Base-by-base conservation (phyloP, 2,329 filamentous ascomycete species). In the Fusarium armeniacum region DNA sequence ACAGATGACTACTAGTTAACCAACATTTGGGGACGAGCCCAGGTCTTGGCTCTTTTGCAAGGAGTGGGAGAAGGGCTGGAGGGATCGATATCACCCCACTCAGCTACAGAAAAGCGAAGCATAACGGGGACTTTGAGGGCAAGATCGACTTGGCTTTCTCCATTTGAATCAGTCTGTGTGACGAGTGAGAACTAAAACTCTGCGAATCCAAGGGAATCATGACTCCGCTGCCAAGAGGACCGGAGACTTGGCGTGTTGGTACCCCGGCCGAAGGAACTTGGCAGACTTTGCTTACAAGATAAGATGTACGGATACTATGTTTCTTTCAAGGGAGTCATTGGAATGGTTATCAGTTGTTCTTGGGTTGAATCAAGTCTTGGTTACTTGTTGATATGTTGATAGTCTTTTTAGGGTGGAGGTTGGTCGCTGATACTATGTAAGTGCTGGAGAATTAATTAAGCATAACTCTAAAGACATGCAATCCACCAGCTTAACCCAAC, bases 191-290 rank as follows among this genome's bases (percentile, higher is more conserved):
- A 18, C 41, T 43, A 30, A 52, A 52, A 41, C 35, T 41, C 24
- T 41, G 35, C 49, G 36, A 36, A 52, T 52, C 24, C 33, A 51
- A 35, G 33, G 49, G 15, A 43, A 26, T 9, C 53, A 45, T 18
- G 46, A 43, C 67, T 71, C 63, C 63, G 59, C 63, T 71, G 70
- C 70, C 70, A 72, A 72, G 70, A n/a, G 54, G 56, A 61, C 63
- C 20, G 55, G 67, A 52, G 53, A 60, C 70, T 72, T 72, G 70
- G 70, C 70, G 56, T 15, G 20, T 67, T 53, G 55, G 38, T 43
- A 20, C 35, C 49, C 20, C 28, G 54, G n/a, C 16, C 16, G 32
- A 36, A 20, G 40, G 43, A 30, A 54, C 22, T 43, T 16, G 22
- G 20, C 22, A 24, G 67, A 32, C 46, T 46, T 41, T 18, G 36